phyloP scores from a whole-genome alignment of 352 stramenopile genomes.

The Pythium guiyangense region DNA sequence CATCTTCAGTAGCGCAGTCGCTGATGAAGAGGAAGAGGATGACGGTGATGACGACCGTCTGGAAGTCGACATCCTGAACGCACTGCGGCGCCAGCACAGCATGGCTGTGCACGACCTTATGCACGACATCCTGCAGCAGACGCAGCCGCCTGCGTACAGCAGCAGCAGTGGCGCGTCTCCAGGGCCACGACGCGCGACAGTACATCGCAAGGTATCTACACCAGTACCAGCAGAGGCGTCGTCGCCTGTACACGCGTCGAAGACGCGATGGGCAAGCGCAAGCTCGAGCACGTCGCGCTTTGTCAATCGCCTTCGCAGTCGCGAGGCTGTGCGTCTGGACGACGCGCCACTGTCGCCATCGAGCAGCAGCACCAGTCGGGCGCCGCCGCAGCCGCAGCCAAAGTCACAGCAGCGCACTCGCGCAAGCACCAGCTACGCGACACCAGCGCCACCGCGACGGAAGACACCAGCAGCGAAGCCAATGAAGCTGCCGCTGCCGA shows the following conservation, averaged over 20 bases:
- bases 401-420: neutral
- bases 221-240: neutral
- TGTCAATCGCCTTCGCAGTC: slow-evolving; percentile 9
- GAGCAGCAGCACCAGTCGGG: slow-evolving; percentile 3
- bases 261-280: neutral
- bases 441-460: neutral
- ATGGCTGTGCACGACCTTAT: slow-evolving; percentile 54
- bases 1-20: no score
- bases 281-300: slow-evolving; percentile 11
- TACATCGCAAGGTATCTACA: neutral
- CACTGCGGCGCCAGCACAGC: slow-evolving; percentile 43
- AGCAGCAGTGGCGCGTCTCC: neutral
- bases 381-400: neutral
- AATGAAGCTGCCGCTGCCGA: slow-evolving; percentile 8
- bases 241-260: no score
- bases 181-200: neutral
- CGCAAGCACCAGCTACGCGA: no score
- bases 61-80: slow-evolving; percentile 20
- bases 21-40: slow-evolving; percentile 5
- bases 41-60: slow-evolving; percentile 13
- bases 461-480: neutral
- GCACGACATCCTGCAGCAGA: slow-evolving; percentile 34
- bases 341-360: neutral
- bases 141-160: slow-evolving; percentile 9
- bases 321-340: slow-evolving; percentile 3